phyloP scores from a whole-genome alignment of 2,329 filamentous ascomycete species.

The Curvularia verruculosa region DNA sequence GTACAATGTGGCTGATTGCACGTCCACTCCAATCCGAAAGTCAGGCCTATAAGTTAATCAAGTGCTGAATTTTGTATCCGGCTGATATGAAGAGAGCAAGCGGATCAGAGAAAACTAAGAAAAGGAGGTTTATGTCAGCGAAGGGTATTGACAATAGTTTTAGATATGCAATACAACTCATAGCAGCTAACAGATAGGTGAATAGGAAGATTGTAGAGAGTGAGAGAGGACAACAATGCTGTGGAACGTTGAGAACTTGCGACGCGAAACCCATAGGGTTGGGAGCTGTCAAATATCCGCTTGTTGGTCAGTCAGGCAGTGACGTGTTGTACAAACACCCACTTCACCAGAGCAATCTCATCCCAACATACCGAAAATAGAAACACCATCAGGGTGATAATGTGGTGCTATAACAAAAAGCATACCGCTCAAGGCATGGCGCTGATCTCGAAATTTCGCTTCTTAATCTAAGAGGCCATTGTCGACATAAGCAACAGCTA shows the following conservation, averaged over 20 bases:
- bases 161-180: neutral
- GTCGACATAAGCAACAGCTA: neutral
- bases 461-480: neutral
- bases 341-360: neutral
- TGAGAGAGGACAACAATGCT: neutral
- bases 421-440: neutral
- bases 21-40: neutral
- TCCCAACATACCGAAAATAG: neutral
- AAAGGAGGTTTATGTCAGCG: neutral
- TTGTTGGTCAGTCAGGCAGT: neutral
- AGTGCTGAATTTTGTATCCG: neutral
- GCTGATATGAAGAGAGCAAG: neutral
- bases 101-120: too few species aligned
- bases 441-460: neutral
- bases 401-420: neutral
- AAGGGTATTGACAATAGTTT: neutral
- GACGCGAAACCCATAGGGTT: neutral
- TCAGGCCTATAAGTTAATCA: neutral
- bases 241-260: neutral
- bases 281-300: neutral
- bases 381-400: neutral
- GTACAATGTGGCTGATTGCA: neutral
- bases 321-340: neutral
- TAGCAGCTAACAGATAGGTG: neutral
- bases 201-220: neutral